These are phyloP conservation scores for Pyrus pyrifolia DNA, from an alignment of 306 rosid genomes.

Conservation along the genomic window DNA sequence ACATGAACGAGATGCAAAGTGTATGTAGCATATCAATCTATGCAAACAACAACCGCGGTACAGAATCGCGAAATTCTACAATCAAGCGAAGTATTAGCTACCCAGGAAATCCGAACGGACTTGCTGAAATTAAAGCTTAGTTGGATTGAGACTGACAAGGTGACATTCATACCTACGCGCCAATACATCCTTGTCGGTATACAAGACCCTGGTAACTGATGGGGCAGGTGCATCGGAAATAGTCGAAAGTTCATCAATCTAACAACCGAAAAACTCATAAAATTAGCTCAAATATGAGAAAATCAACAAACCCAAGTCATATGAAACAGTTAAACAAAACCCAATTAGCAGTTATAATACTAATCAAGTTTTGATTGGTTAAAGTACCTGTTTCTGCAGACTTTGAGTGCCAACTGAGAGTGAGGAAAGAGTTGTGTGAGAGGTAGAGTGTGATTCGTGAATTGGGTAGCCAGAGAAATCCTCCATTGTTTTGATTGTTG, in stretches of 20 bases:
- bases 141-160: background rate
- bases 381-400: conserved; percentile 72
- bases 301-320: background rate
- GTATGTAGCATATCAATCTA: background rate
- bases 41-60: background rate
- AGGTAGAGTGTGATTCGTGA: conserved; percentile 40
- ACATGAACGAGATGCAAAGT: background rate
- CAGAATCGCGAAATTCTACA: background rate
- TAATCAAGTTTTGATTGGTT: background rate
- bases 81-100: background rate
- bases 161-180: conserved; percentile 53
- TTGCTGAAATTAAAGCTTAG: background rate
- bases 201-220: conserved; percentile 85
- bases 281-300: conserved; percentile 7
- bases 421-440: conserved; percentile 28
- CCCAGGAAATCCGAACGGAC: background rate
- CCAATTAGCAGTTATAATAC: background rate
- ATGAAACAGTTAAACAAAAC: background rate
- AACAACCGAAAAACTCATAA: background rate
- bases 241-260: conserved; percentile 82
- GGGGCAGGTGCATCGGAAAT: conserved; percentile 86
- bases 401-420: conserved; percentile 53
- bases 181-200: conserved; percentile 71
- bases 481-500: conserved; percentile 72
- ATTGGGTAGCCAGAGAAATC: conserved; percentile 78